Evolutionary conservation across 2,329 filamentous ascomycete species (phyloP).

Genomic region (Teratosphaeriaceae sp.): DNA sequence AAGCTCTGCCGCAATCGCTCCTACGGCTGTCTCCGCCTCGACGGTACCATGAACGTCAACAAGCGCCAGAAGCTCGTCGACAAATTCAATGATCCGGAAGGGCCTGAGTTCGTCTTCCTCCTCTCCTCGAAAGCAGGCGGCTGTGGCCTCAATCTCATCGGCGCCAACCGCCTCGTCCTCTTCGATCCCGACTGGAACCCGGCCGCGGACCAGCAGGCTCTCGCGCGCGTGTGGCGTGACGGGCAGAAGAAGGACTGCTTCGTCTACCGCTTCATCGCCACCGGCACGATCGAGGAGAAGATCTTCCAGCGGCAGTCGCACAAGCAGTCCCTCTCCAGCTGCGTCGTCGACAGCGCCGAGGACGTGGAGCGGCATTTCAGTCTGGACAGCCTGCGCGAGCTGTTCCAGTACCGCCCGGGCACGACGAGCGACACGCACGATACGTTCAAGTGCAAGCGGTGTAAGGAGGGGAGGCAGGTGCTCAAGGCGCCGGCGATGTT

Average conservation of each 20-base stretch:
- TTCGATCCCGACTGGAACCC: slow-evolving; percentile 97
- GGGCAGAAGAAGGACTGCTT: slow-evolving; percentile 99
- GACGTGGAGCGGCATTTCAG: slow-evolving; percentile 97
- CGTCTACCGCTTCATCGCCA: slow-evolving; percentile 98
- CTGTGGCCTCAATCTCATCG: slow-evolving; percentile 92
- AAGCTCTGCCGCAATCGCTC: slow-evolving; percentile 75
- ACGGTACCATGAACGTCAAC: slow-evolving; percentile 96
- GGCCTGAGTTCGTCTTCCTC: slow-evolving; percentile 88
- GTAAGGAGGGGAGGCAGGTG: slow-evolving; percentile 70
- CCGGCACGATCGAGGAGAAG: slow-evolving; percentile 97
- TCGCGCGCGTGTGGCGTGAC: slow-evolving; percentile 97
- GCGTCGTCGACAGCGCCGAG: slow-evolving; percentile 92
- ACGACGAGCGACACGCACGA: slow-evolving; percentile 94
- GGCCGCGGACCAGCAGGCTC: slow-evolving; percentile 91
- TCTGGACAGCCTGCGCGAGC: slow-evolving; percentile 78
- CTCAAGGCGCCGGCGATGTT: slow-evolving; percentile 92
- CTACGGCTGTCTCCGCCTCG: slow-evolving; percentile 83
- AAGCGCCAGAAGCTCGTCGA: slow-evolving; percentile 97
- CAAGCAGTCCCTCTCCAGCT: slow-evolving; percentile 93
- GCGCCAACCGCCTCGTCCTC: slow-evolving; percentile 86
- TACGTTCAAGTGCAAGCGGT: slow-evolving; percentile 97
- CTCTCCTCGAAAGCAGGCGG: slow-evolving; percentile 94
- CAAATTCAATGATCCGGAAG: slow-evolving; percentile 91
- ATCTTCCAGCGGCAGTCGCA: slow-evolving; percentile 98
- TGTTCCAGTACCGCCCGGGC: slow-evolving; percentile 84